Base-by-base conservation (phyloP, 495 filamentous ascomycete species). In the Corynascus novoguineensis region DNA sequence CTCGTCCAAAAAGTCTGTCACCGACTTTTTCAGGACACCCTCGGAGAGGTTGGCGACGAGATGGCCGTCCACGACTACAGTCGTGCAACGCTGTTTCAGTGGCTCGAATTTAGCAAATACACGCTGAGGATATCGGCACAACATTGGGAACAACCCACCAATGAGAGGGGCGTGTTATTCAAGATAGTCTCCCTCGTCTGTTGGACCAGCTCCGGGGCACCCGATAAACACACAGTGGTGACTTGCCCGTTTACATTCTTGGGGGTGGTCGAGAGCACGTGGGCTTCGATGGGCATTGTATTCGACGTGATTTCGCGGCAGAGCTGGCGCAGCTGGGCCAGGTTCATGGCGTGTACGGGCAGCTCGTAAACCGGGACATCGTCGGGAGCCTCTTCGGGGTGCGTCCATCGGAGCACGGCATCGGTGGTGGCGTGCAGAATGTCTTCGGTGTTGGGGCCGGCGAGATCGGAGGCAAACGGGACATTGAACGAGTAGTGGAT, bases 381-480 rank as follows among this genome's bases (percentile, higher is more conserved):
- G 63, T 93, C 88, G 50, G 88, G 83, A 46, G 84, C 86, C 58
- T 86, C 90, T 68, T 88, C 88, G 55, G 95, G 86, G 69, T 95
- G 91, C 22, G 89, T 90, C 93, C 93, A 98, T 62, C 87, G 85
- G 56, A 87, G 82, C 11, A 92, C 81, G 38, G 91, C 91, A 53
- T 85, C 85, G 54, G 83, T 80, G 57, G 84, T 95, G 59, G 91
- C 90, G 73, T 96, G 88, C 49, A 97, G 76, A 60, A 97, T 88
- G 70, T 97, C 91, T 65, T 95, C 88, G 63, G 83, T 82, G 61
- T 96, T 89, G 61, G 93, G 93, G 27, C 95, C 93, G 59, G 87
- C 84, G 55, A 96, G 82, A 61, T 90, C 87, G 46, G 90, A 95
- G 55, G 89, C 83, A 75, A 98, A 96, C 31, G 93, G 93, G 9